These are phyloP conservation scores for Pseudopithomyces maydicus DNA, from an alignment of 2,329 filamentous ascomycete species.

Conservation along the genomic window DNA sequence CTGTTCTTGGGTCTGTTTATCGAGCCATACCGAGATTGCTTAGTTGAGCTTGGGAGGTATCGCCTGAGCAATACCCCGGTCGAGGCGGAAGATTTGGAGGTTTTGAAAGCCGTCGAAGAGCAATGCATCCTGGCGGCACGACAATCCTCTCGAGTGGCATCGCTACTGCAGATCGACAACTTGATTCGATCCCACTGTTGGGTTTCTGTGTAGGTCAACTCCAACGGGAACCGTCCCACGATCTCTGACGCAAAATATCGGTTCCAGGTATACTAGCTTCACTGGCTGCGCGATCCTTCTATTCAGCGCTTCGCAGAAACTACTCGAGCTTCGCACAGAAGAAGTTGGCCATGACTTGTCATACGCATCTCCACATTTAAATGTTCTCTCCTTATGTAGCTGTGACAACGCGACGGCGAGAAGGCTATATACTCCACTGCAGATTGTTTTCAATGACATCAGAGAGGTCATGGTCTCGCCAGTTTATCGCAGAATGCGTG, in stretches of 20 bases:
- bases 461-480: constrained; percentile 12
- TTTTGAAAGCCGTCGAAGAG: constrained; percentile 2
- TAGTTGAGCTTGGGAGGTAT: constrained; percentile 10
- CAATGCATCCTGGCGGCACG: constrained; percentile 10
- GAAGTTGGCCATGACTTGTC: constrained; percentile 12
- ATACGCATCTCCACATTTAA: constrained; percentile 16
- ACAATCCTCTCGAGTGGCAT: not conserved
- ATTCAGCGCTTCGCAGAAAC: constrained; percentile 16
- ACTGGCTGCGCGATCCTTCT: constrained; percentile 13
- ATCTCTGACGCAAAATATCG: not conserved
- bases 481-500: constrained; percentile 7
- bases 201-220: constrained; percentile 12
- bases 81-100: constrained; percentile 1
- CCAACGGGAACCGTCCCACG: not conserved
- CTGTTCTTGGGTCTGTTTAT: constrained; percentile 13
- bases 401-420: constrained; percentile 10
- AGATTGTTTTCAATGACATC: constrained; percentile 16
- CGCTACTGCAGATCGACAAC: constrained; percentile 9
- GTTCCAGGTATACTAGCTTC: constrained; percentile 14
- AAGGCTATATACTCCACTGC: constrained; percentile 6
- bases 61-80: constrained; percentile 3
- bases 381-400: constrained; percentile 14
- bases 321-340: constrained; percentile 8
- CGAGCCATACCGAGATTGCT: constrained; percentile 2
- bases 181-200: constrained; percentile 9